Evolutionary conservation across 192 early-diverging fungal genomes (phyloP).

Genomic region (Entomortierella parvispora): DNA sequence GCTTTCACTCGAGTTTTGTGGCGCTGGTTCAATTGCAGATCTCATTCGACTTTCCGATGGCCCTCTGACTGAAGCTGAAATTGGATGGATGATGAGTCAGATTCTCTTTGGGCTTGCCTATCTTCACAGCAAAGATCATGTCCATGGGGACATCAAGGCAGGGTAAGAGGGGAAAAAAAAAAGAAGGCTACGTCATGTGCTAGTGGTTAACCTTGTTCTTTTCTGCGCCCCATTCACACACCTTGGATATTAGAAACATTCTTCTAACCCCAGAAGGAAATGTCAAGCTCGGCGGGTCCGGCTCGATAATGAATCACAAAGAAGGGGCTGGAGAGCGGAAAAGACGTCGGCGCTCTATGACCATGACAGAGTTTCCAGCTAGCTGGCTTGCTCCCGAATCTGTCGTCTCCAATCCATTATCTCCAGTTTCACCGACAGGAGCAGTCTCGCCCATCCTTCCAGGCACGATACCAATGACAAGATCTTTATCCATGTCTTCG

Average conservation of each 20-base stretch:
- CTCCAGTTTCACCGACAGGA: neutral
- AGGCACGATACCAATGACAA: neutral
- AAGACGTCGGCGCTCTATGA: constrained; percentile 33
- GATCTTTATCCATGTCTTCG: neutral
- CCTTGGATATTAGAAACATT: constrained; percentile 19
- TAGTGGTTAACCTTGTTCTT: neutral
- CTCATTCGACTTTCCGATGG: constrained; percentile 43
- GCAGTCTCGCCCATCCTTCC: neutral
- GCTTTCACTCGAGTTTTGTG: constrained; percentile 34
- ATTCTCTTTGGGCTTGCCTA: constrained; percentile 28
- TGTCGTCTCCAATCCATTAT: neutral
- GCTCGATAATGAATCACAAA: constrained; percentile 40
- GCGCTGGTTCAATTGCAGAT: constrained; percentile 35
- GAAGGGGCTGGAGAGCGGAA: constrained; percentile 42
- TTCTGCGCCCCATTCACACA: neutral
- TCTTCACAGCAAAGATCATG: constrained; percentile 34
- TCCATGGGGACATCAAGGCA: constrained; percentile 48
- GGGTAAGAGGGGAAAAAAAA: constrained; percentile 6
- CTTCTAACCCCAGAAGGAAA: constrained; percentile 29
- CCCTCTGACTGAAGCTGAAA: constrained; percentile 27
- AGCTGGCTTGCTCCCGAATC: constrained; percentile 49
- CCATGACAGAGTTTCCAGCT: constrained; percentile 42
- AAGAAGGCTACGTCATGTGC: neutral
- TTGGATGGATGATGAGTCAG: constrained; percentile 49
- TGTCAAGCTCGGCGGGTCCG: constrained; percentile 41